These are phyloP conservation scores for Leishmania gerbilli DNA, from an alignment of 208 protist genomes.

Conservation along the genomic window DNA sequence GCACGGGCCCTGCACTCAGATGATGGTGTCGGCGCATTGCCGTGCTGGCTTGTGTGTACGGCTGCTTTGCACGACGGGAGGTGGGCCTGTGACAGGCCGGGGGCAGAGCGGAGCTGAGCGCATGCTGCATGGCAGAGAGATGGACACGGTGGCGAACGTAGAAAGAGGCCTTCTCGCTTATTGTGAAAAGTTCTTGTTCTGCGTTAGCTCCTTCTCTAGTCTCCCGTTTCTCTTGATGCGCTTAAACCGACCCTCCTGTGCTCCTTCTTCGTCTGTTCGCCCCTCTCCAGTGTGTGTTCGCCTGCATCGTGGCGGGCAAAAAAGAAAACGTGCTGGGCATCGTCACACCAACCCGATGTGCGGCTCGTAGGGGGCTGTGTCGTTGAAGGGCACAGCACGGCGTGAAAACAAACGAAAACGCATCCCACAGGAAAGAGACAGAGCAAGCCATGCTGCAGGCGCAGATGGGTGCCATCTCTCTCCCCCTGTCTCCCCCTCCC, in stretches of 20 bases:
- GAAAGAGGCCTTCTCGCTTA: not conserved
- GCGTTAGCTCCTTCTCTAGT: slow-evolving; percentile 8
- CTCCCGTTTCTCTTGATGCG: not conserved
- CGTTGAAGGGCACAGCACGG: not conserved
- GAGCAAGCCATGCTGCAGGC: not conserved
- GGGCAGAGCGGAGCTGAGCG: not conserved
- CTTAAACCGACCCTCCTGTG: not conserved
- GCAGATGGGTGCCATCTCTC: not conserved
- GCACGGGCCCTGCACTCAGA: not conserved
- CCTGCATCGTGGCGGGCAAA: not conserved
- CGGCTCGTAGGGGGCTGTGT: not conserved
- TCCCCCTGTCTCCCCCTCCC: not conserved
- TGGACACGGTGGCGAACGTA: not conserved
- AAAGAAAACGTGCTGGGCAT: not conserved
- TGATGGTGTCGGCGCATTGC: not conserved
- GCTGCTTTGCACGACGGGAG: not conserved
- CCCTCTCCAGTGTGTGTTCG: not conserved
- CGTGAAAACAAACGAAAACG: not conserved
- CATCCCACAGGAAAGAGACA: not conserved
- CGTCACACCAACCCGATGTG: not conserved
- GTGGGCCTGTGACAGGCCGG: not conserved
- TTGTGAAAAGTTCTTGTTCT: not conserved
- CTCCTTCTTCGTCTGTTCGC: not conserved
- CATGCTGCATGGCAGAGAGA: not conserved
- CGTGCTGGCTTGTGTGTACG: not conserved